Conservation (phyloP, 2,329 filamentous ascomycete species). For the Chaetomium sp. region DNA sequence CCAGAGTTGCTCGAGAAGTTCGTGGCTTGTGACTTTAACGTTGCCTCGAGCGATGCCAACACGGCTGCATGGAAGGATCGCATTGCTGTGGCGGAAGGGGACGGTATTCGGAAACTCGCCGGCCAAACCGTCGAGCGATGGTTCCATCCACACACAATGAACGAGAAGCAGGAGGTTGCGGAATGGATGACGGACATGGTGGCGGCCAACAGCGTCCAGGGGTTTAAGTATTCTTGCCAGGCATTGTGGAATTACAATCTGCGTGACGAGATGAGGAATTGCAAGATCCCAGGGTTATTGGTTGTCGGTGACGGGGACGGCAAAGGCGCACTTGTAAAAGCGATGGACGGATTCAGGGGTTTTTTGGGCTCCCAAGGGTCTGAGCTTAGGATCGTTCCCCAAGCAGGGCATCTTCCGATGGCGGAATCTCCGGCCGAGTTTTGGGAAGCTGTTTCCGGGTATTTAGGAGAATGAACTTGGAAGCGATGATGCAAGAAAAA, state of each 20-base stretch:
- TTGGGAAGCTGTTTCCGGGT: conserved; percentile 54
- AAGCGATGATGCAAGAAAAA: too few species aligned
- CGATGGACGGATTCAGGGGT: conserved; percentile 68
- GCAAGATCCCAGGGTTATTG: conserved; percentile 56
- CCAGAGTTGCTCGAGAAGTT: conserved; percentile 54
- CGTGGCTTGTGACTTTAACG: conserved; percentile 74
- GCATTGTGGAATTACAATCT: conserved; percentile 69
- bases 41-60: conserved; percentile 64
- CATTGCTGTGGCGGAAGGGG: conserved; percentile 57
- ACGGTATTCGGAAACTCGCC: conserved; percentile 60
- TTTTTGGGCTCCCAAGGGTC: conserved; percentile 48
- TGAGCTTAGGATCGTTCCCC: conserved; percentile 58
- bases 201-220: conserved; percentile 59
- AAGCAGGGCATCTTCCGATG: conserved; percentile 79
- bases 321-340: conserved; percentile 62
- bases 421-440: conserved; percentile 66
- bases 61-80: conserved; percentile 74
- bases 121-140: conserved; percentile 66
- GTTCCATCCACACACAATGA: conserved; percentile 58
- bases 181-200: conserved; percentile 63
- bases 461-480: conserved; percentile 28
- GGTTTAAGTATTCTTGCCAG: conserved; percentile 61
- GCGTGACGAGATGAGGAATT: conserved; percentile 46
- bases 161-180: conserved; percentile 40
- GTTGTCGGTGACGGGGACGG: conserved; percentile 69